Conservation (phyloP, 768 basidiomycete species). For the Collybiopsis luxurians region DNA sequence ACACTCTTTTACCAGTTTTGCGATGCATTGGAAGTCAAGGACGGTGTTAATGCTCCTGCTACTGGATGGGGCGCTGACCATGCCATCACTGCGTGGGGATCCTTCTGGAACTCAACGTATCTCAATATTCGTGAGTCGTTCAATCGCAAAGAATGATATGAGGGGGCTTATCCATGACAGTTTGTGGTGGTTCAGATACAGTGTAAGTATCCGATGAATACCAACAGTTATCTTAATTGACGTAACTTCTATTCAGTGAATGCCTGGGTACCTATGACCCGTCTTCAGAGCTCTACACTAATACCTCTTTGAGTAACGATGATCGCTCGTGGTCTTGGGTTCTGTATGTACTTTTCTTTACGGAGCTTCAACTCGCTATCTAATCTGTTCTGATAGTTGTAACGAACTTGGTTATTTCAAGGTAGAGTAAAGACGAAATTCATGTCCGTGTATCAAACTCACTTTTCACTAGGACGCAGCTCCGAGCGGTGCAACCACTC, state of each 20-base stretch:
- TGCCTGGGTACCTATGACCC: conserved; percentile 44
- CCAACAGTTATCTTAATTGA: not conserved
- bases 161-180: conserved; percentile 29
- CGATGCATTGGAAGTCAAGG: conserved; percentile 44
- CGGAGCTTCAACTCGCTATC: not conserved
- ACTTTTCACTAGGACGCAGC: conserved; percentile 43
- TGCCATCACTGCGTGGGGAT: conserved; percentile 42
- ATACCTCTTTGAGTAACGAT: conserved; percentile 52
- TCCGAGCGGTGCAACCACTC: conserved; percentile 32
- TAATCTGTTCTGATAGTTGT: conserved; percentile 41
- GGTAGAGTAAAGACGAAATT: conserved; percentile 16
- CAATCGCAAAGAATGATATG: too few species aligned
- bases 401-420: conserved; percentile 67
- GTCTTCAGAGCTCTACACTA: conserved; percentile 43
- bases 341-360: conserved; percentile 35
- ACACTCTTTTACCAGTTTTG: conserved; percentile 41
- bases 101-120: conserved; percentile 38
- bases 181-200: conserved; percentile 44
- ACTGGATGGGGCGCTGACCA: conserved; percentile 43
- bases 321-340: conserved; percentile 72
- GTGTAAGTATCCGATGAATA: conserved; percentile 38
- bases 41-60: conserved; percentile 33
- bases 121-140: conserved; percentile 8
- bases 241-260: conserved; percentile 3
- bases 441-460: not conserved